Evolutionary conservation across 192 early-diverging fungal genomes (phyloP).

Genomic region (Coemansia sp.): DNA sequence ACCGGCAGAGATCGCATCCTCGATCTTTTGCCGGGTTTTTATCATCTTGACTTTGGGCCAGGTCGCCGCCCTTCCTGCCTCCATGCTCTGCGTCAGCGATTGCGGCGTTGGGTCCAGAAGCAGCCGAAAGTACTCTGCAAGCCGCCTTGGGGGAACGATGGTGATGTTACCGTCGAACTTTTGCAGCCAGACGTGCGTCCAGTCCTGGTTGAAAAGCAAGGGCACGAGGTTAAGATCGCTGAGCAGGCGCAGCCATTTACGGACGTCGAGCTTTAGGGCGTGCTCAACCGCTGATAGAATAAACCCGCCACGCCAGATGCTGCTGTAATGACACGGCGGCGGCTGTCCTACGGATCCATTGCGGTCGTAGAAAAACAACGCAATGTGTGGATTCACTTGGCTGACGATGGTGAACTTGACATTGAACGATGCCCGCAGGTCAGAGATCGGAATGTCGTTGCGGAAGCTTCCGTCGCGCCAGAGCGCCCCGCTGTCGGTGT

Average conservation of each 20-base stretch:
- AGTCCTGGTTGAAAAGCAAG: constrained; percentile 69
- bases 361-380: constrained; percentile 82
- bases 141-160: constrained; percentile 64
- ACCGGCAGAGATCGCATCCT: constrained; percentile 58
- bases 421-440: constrained; percentile 74
- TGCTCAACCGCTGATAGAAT: constrained; percentile 75
- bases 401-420: constrained; percentile 84
- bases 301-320: constrained; percentile 90
- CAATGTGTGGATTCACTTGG: constrained; percentile 89
- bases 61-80: constrained; percentile 60
- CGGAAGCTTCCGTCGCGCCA: constrained; percentile 90
- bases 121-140: constrained; percentile 65
- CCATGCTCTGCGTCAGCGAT: constrained; percentile 60
- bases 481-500: constrained; percentile 62
- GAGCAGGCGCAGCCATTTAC: constrained; percentile 80
- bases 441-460: constrained; percentile 75
- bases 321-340: constrained; percentile 63
- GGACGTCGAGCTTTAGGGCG: constrained; percentile 78
- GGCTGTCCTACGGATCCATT: constrained; percentile 76
- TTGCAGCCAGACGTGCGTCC: constrained; percentile 83
- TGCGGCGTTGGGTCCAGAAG: constrained; percentile 63
- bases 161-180: constrained; percentile 89
- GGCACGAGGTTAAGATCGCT: constrained; percentile 81
- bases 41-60: constrained; percentile 83
- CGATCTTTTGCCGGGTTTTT: constrained; percentile 69